Conservation (phyloP, 1,284 basidiomycete genomes). For the Sporisorium exsertum region DNA sequence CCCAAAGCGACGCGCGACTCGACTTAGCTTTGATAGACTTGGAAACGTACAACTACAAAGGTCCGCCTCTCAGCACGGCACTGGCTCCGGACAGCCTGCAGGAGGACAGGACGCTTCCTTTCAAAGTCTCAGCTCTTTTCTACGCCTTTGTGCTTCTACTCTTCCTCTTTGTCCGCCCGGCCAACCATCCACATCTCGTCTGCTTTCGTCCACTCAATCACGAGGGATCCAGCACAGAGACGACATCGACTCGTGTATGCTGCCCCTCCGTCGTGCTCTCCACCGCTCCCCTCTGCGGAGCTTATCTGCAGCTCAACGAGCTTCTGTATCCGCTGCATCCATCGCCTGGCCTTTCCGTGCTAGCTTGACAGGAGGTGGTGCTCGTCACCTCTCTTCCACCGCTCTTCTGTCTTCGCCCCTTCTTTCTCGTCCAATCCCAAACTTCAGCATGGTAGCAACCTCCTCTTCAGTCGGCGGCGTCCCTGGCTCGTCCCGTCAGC, state of each 20-base stretch:
- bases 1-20: not conserved
- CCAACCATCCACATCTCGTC: constrained; percentile 26
- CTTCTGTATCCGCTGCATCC: constrained; percentile 6
- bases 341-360: constrained; percentile 4
- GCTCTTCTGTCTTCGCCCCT: constrained; percentile 4
- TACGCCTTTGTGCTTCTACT: constrained; percentile 14
- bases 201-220: constrained; percentile 32
- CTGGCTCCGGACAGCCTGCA: constrained; percentile 6
- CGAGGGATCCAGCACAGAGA: constrained; percentile 33
- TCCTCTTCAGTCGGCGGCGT: constrained; percentile 12
- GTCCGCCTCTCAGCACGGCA: constrained; percentile 1
- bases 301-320: constrained; percentile 15
- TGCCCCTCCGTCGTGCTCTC: constrained; percentile 41
- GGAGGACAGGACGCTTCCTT: constrained; percentile 4
- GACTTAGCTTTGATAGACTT: constrained; percentile 2
- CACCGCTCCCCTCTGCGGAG: constrained; percentile 37
- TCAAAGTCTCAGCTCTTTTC: constrained; percentile 5
- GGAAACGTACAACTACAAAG: constrained; percentile 13
- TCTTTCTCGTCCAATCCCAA: not conserved
- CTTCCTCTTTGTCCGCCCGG: constrained; percentile 23
- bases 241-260: constrained; percentile 38
- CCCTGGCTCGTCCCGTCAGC: constrained; percentile 45
- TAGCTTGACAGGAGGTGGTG: not conserved
- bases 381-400: constrained; percentile 19
- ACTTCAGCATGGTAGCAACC: constrained; percentile 18